Conservation (phyloP, 108 stramenopile species). For the Cyclostephanos invisitatus region DNA sequence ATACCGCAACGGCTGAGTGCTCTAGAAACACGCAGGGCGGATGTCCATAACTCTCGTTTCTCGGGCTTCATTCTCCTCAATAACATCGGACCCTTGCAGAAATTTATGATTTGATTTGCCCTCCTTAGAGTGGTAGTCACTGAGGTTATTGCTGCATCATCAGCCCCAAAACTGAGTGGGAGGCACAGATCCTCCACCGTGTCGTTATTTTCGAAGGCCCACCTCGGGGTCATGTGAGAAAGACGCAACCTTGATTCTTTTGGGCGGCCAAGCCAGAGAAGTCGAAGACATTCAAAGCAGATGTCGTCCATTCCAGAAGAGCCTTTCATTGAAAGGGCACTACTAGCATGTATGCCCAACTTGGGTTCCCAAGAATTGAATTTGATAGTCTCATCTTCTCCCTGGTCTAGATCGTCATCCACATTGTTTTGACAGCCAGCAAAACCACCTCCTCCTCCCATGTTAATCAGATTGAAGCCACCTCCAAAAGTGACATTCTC, state of each 20-base stretch:
- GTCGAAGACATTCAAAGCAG: conserved; percentile 56
- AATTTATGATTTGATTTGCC: conserved; percentile 68
- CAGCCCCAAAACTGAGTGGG: conserved; percentile 2
- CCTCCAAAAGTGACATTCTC: conserved; percentile 43
- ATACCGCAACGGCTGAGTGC: conserved; percentile 61
- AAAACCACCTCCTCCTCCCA: conserved; percentile 84
- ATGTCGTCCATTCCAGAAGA: conserved; percentile 36
- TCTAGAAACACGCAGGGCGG: conserved; percentile 57
- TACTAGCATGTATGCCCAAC: conserved; percentile 41
- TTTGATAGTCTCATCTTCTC: conserved; percentile 36
- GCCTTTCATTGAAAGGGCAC: conserved; percentile 39
- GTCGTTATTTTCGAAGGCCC: conserved; percentile 12
- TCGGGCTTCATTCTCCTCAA: conserved; percentile 60
- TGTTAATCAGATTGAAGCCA: conserved; percentile 51
- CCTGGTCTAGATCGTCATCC: conserved; percentile 6
- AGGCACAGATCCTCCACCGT: conserved; percentile 12
- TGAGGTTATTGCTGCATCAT: neutral
- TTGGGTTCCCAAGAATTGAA: conserved; percentile 66
- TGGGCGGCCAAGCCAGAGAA: conserved; percentile 65
- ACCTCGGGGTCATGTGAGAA: conserved; percentile 27
- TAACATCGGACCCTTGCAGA: conserved; percentile 63
- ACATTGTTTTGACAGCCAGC: conserved; percentile 38
- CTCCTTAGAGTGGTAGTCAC: conserved; percentile 34
- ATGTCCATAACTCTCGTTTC: conserved; percentile 56
- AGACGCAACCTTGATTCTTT: conserved; percentile 52